Base-by-base conservation (phyloP, 345 rosid genomes). In the Dipteronia sinensis region DNA sequence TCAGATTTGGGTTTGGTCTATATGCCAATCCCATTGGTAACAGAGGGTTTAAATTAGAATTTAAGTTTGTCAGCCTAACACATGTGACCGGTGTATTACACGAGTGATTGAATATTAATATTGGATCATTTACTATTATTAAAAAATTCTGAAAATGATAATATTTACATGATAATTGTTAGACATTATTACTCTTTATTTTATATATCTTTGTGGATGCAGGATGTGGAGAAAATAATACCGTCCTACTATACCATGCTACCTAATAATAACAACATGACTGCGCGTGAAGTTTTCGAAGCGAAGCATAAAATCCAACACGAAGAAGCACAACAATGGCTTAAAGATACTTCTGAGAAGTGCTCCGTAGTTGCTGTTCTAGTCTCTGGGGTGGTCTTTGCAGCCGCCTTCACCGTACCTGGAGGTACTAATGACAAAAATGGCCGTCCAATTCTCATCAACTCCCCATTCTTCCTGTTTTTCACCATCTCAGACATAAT, bases 341-440 rank as follows among this genome's bases (percentile, higher is more conserved):
- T 38, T 38, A 66, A 31, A 40, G 49, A 69, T 25, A 76, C 82
- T 20, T 46, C 82, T 47, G 70, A 80, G 23, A 75, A 82, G 2
- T 81, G 84, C 76, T 81, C 82, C 0, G n/a, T 77, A 1, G 86
- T 83, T 1, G 79, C 83, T 0, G 58, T 65, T 11, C 79, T 83
- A 0, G 56, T 38, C 3, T 22, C 70, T 3, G 34, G 49, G 0
- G 27, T 66, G 1, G 27, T 66, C 25, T 66, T 66, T 7, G 49
- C 70, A 8, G 70, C 70, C 23, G 70, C 49, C n/a, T 66, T 17
- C 46, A 66, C 27, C 7, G 51, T 38, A 40, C 51, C 70, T 7
- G 51, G 70, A 8, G 70, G 70, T 61, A 17, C 31, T 10, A 22
- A 23, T 11, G 65, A 46, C 19, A 66, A 72, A 9, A 51, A 63